phyloP scores from a whole-genome alignment of 108 stramenopile genomes.

The Asterionellopsis glacialis region DNA sequence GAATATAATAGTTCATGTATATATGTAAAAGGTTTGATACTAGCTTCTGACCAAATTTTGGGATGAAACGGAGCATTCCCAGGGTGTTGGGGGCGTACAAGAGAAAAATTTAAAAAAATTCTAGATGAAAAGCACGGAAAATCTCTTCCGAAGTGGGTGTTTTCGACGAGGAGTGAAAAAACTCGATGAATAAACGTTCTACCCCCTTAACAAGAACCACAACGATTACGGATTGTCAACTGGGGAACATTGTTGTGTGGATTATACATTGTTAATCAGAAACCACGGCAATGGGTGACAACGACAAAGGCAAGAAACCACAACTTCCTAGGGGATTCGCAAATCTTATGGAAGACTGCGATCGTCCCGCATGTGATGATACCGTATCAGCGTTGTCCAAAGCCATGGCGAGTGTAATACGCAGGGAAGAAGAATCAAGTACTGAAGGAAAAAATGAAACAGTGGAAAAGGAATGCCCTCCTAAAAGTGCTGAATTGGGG shows the following conservation, averaged over 20 bases:
- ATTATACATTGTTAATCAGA: no score
- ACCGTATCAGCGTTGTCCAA: conserved; percentile 45
- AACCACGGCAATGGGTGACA: not conserved
- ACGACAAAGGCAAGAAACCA: not conserved
- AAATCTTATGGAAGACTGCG: conserved; percentile 51
- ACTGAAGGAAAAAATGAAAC: conserved; percentile 3
- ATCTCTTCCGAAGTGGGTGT: no score
- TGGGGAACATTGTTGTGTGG: no score
- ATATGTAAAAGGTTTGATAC: no score
- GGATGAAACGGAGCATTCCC: no score
- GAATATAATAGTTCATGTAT: conserved; percentile 71
- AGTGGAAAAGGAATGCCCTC: conserved; percentile 56
- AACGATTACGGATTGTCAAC: not conserved
- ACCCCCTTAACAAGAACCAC: conserved; percentile 45
- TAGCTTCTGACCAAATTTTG: conserved; percentile 53
- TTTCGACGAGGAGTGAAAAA: no score
- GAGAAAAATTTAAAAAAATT: no score
- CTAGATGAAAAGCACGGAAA: no score
- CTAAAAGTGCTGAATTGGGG: conserved; percentile 63
- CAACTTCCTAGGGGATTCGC: no score
- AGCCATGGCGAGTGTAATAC: conserved; percentile 41
- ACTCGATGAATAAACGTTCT: no score
- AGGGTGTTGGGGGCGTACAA: no score
- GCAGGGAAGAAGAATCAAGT: conserved; percentile 13
- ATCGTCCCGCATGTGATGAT: conserved; percentile 85